Evolutionary conservation across 2,329 filamentous ascomycete genomes (phyloP), one percentile per base, ranked within the genome.

Genomic region (Thelonectria blattea): DNA sequence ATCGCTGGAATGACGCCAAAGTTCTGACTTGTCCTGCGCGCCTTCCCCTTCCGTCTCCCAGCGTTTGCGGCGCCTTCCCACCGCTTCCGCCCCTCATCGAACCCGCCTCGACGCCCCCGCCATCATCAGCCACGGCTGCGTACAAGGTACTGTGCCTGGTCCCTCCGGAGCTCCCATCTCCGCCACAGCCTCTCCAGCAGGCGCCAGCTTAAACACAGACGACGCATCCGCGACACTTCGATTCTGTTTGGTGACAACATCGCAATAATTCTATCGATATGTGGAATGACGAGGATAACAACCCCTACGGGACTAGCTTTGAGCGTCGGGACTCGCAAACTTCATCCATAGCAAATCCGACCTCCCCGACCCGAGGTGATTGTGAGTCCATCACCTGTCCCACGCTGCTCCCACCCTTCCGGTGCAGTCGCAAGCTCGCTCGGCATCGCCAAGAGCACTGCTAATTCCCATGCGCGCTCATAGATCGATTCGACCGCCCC

Each of bases 221-320:
- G 49, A 58, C 48, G 43, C 49, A 57, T 18, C 49, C 48, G 43
- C 49, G 52, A 24, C 49, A 18, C 34, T 37, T 37, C 34, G 8
- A 30, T 49, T 27, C 46, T 15, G 49, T 45, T 61, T 58, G 48
- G 20, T 20, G 43, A 49, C 37, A 52, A 61, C 66, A 62, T 58
- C 60, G 42, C 57, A 59, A 50, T 56, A 57, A 41, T 56, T n/a
- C 51, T 47, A 58, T 52, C 71, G 70, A 46, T 55, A 98, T 98
- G 94, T 98, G 94, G 94, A 96, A 97, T 84, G 93, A 98, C 82
- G 94, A 98, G 80, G 75, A 98, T 74, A 98, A 98, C 80, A 98
- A 98, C 76, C 94, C 94, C 5, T 97, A 98, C 74, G 93, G 93
- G 66, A 87, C 83, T 71, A 94, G 92, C 77, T 97, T 96, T 80